phyloP scores from a whole-genome alignment of 345 rosid species.

The Cardiospermum halicacabum region DNA sequence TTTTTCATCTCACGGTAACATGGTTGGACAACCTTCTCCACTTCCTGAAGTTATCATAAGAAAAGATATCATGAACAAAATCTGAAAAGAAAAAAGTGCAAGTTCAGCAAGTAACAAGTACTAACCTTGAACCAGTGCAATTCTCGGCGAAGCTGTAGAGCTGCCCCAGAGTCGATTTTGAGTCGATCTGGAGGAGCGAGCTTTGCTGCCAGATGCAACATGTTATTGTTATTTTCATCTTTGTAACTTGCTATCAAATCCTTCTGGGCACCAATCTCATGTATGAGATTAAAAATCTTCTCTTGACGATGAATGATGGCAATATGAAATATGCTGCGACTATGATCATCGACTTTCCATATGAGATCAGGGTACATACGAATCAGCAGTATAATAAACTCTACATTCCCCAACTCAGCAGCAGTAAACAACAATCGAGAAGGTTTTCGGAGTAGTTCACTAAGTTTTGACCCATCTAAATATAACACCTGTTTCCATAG shows the following conservation, averaged over 20 bases:
- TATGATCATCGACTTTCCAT: conserved; percentile 25
- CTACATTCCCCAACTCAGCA: conserved; percentile 30
- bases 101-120: background rate
- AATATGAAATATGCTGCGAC: conserved; percentile 23
- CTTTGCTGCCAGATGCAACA: conserved; percentile 31
- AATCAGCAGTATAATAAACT: conserved; percentile 23
- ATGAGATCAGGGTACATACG: conserved; percentile 23
- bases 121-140: conserved; percentile 37
- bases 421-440: conserved; percentile 29
- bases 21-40: conserved; percentile 24
- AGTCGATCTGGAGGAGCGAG: conserved; percentile 24
- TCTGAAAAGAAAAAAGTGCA: background rate
- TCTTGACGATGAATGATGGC: conserved; percentile 29
- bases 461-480: conserved; percentile 25
- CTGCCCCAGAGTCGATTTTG: conserved; percentile 32
- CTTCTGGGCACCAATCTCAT: conserved; percentile 22
- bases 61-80: no score
- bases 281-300: conserved; percentile 20
- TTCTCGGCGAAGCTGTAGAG: conserved; percentile 33
- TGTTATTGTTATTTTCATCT: conserved; percentile 21
- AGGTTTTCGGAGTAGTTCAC: conserved; percentile 20
- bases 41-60: conserved; percentile 21
- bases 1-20: conserved; percentile 22
- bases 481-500: conserved; percentile 26
- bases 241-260: conserved; percentile 20